These are phyloP conservation scores for Brassica hybrid DNA, from an alignment of 441 rosid genomes.

Conservation along the genomic window DNA sequence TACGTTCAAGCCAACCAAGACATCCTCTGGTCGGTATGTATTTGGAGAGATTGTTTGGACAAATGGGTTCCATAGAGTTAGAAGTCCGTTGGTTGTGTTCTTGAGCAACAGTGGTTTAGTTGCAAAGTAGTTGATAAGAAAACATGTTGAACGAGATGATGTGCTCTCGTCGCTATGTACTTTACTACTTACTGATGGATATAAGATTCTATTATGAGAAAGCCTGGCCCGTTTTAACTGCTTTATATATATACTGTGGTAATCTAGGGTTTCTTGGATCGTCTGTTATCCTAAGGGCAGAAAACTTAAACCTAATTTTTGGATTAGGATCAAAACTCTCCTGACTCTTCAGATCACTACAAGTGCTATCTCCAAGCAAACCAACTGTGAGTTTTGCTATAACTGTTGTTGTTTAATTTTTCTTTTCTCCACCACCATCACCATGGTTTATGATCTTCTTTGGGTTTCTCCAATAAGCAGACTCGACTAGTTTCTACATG, in stretches of 20 bases:
- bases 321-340: not conserved
- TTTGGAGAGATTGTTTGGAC: slow-evolving; percentile 35
- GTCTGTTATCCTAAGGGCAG: not conserved
- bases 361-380: too few relatives aligned
- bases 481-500: not conserved
- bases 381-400: too few relatives aligned
- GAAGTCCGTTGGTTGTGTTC: slow-evolving; percentile 60
- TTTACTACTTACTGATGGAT: not conserved
- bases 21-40: slow-evolving; percentile 36
- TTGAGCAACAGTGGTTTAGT: slow-evolving; percentile 30
- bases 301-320: not conserved
- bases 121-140: not conserved
- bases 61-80: slow-evolving; percentile 60
- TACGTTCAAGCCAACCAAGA: slow-evolving; percentile 39
- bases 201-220: not conserved
- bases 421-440: not conserved
- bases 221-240: too few relatives aligned
- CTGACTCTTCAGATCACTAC: not conserved
- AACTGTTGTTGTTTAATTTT: too few relatives aligned
- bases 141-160: not conserved
- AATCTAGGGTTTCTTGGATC: not conserved
- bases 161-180: not conserved
- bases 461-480: not conserved
- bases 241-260: too few relatives aligned
- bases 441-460: not conserved